Evolutionary conservation across 2,329 filamentous ascomycete species (phyloP), one percentile per base, ranked within the genome.

Genomic region (Botrytis medusae): DNA sequence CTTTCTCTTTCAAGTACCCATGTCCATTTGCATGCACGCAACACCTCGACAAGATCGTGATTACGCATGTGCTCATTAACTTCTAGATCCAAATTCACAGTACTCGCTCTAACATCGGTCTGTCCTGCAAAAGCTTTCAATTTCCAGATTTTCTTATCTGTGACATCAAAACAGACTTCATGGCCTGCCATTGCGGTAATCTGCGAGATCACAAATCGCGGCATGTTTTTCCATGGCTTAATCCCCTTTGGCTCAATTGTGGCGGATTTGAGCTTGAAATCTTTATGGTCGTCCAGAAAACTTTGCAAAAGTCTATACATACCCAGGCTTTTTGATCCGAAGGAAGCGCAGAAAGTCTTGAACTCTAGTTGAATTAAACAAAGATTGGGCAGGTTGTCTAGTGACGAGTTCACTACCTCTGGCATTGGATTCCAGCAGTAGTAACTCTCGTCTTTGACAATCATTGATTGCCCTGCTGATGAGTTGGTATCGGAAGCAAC

Each of bases 171-270:
- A 18, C 37, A 22, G 20, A 68, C 51, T 9, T 60, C 20, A 25
- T n/a, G n/a, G 20, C 51, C 67, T 29, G 9, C 48, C 7, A 60
- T 60, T 40, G 2, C n/a, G 7, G 51, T 42, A 20, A 60, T 9
- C 14, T 60, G n/a, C 40, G 51, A n/a, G 3, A 60, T 69, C n/a
- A 22, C 22, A 29, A 60, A 34, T 29, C 37, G 51, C 48, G 12
- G 14, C 18, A 34, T 25, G 6, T 20, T 1, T 4, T 4, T 0
- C 8, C 9, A 1, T 18, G 1, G 18, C 8, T 2, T 25, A 37
- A 2, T 25, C 22, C 22, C 7, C 22, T 6, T 3, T 34, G 10
- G 8, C 32, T 67, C 64, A 60, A 69, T 44, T 20, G 3, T 34
- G 37, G 22, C 22, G 12, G 20, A n/a, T 44, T n/a, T 25, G 4